Base-by-base conservation (phyloP, 164 flowering plant species). In the Amborella trichopoda region DNA sequence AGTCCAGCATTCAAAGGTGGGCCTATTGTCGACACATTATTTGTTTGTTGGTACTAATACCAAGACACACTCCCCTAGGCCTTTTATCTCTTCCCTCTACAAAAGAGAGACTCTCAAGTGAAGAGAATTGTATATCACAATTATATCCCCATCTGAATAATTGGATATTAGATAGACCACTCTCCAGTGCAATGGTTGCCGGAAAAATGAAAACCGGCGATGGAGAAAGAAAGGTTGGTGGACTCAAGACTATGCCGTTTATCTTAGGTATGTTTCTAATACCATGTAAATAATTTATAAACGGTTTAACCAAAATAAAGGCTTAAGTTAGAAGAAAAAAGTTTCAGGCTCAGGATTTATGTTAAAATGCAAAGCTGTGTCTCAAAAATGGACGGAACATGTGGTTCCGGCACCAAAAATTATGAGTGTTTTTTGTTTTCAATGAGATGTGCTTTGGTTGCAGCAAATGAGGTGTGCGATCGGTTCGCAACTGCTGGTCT, bases 381-480 rank as follows among this genome's bases (percentile, higher is more conserved):
- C 37, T 2, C 14, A 2, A 13, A 33, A 13, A 33, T 33, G 16
- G 37, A 11, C 3, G 3, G 37, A 2, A 2, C 16, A 33, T 2
- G 12, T 33, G 37, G 1, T 33, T 33, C 37, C 3, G 16, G 16
- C 1, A 11, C 37, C 12, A 33, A 17, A 33, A 33, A 33, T 2
- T 33, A 33, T 33, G 37, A 11, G 16, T 33, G 12, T 33, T 2
- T 33, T 33, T 33, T 33, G 12, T 2, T 13, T 33, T 2, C 12
- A 2, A 33, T 11, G 37, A 33, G 37, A 6, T n/a, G 20, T 38
- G 16, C 8, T 22, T 28, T 21, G 3, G 17, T 5, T 50, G 38
- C 83, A 81, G 90, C 70, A 21, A 78, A 67, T 45, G 90, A 81
- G 22, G 33, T 70, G 28, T 74, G 85, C 19, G 90, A 81, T 23